Base-by-base conservation (phyloP, 1,284 basidiomycete genomes). In the Leccinum ponderosum region DNA sequence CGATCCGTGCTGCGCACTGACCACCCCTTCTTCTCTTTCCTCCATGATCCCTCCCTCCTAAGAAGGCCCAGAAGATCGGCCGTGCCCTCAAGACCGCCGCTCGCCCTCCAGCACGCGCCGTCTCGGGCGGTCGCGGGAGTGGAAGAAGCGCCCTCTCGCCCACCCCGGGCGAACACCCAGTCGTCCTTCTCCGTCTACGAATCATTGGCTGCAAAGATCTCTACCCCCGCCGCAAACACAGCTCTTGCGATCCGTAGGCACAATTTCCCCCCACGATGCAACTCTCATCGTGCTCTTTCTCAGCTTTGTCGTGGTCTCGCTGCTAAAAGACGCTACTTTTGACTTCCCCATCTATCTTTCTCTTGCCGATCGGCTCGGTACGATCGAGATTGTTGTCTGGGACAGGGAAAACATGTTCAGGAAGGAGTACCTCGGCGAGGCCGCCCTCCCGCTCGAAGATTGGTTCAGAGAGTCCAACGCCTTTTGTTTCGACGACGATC, bases 401-500 rank as follows among this genome's bases (percentile, higher is more conserved):
- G 95, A 97, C 77, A 95, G 93, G 78, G 96, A 97, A 71, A 78
- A 89, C 67, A 75, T 94, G 66, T 60, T 73, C 66, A 86, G 83
- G 71, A 95, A 97, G 78, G 95, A 97, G 61, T 98, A 98, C 76
- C 84, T 98, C 54, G 97, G 97, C 31, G 97, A 98, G 75, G 84
- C 87, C 9, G 84, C 87, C 1, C 72, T 98, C 6, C 83, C 85
- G 0, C 73, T 97, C 27, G 86, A 90, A 31, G 86, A 92, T 52
- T 98, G 95, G 94, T 94, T 94, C 71, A 73, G 73, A 20, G 79
- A 80, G 2, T 82, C 78, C 2, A 76, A 80, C 25, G 77, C 80
- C 0, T 82, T 81, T 59, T 77, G 69, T 2, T 92, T 88, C 72
- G 78, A 85, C 37, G 81, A 86, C 63, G 73, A 78, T n/a, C 76